phyloP scores from a whole-genome alignment of 2,329 filamentous ascomycete species.

The Penicillium decumbens region DNA sequence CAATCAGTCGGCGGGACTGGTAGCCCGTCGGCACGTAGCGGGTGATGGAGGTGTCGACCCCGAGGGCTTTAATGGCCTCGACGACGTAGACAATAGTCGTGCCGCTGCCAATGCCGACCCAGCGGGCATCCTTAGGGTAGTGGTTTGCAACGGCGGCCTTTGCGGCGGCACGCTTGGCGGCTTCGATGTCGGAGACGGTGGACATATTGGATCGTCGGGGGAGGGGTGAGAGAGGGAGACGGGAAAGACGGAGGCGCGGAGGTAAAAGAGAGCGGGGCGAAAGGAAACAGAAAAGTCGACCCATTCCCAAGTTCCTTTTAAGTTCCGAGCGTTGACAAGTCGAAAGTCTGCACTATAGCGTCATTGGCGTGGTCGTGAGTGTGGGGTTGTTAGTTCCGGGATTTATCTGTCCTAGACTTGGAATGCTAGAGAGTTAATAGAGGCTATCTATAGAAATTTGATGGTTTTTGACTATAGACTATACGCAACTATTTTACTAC shows the following conservation, averaged over 20 bases:
- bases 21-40: constrained; percentile 89
- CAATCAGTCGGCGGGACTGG: constrained; percentile 83
- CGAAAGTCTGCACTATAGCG: constrained; percentile 7
- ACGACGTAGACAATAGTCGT: constrained; percentile 65
- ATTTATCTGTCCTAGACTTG: neutral
- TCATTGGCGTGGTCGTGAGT: constrained; percentile 6
- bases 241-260: constrained; percentile 1
- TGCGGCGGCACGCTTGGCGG: constrained; percentile 57
- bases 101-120: constrained; percentile 61
- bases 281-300: constrained; percentile 3
- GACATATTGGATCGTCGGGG: constrained; percentile 5
- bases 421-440: neutral
- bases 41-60: constrained; percentile 53
- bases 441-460: neutral
- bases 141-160: constrained; percentile 56
- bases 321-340: neutral
- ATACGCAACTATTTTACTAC: neutral
- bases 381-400: neutral
- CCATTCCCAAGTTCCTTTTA: neutral
- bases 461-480: neutral
- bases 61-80: constrained; percentile 56
- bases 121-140: constrained; percentile 54
- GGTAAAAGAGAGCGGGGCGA: constrained; percentile 2
- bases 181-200: constrained; percentile 47
- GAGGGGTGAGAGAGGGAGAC: neutral